These are phyloP conservation scores for Fragilariopsis cylindrus DNA, from an alignment of 108 stramenopile genomes.

Conservation along the genomic window DNA sequence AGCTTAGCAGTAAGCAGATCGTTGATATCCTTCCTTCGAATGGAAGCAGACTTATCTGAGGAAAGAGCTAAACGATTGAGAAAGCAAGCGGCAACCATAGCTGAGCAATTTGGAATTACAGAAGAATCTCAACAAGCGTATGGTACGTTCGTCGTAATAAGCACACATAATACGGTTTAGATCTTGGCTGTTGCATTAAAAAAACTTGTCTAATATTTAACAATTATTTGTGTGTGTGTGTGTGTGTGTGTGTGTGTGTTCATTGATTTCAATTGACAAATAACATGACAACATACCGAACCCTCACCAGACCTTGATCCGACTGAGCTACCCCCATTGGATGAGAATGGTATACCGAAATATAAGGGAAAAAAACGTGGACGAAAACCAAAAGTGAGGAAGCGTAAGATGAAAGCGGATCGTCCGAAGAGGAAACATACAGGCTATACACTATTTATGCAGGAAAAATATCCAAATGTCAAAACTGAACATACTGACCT, in stretches of 20 bases:
- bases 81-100: slow-evolving; percentile 37
- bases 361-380: slow-evolving; percentile 62
- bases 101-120: slow-evolving; percentile 37
- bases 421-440: slow-evolving; percentile 50
- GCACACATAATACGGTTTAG: no score
- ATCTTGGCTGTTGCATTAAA: no score
- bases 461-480: slow-evolving; percentile 43
- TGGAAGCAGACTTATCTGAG: slow-evolving; percentile 47
- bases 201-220: no score
- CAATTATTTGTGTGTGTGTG: no score
- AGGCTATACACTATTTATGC: slow-evolving; percentile 52
- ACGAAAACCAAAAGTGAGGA: slow-evolving; percentile 46
- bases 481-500: slow-evolving; percentile 32
- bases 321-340: slow-evolving; percentile 41
- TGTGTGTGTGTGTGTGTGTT: no score
- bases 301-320: slow-evolving; percentile 10
- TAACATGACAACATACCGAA: neutral
- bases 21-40: slow-evolving; percentile 36
- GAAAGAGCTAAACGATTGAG: slow-evolving; percentile 42
- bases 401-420: slow-evolving; percentile 46
- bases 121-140: slow-evolving; percentile 26
- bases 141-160: slow-evolving; percentile 19
- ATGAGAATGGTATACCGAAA: slow-evolving; percentile 55
- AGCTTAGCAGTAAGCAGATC: slow-evolving; percentile 11
- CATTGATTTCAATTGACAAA: neutral